Base-by-base conservation (phyloP, 2,329 filamentous ascomycete genomes). In the Alternaria alternata region DNA sequence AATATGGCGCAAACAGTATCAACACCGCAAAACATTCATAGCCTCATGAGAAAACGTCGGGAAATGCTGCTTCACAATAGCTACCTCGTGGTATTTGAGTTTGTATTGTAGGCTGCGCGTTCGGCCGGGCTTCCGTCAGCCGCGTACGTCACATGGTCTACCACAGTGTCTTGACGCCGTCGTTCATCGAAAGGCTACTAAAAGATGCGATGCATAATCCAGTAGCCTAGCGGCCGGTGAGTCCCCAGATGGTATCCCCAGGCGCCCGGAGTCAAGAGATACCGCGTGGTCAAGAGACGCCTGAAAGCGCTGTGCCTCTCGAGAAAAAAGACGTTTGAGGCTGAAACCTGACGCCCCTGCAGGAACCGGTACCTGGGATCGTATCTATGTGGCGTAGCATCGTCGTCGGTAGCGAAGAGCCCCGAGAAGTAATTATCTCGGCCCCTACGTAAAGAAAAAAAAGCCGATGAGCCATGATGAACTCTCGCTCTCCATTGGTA, bases 291-390 rank as follows among this genome's bases (percentile, higher is more conserved):
- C 34, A 43, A 24, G 26, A 24, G 20, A 32, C 16, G 54, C 22
- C 20, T 51, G 28, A 41, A 20, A n/a, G 38, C 16, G 36, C 22
- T 54, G 42, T 42, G 46, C 30, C 46, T 38, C 11, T 49, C 14
- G 14, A 38, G 24, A 48, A 46, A 38, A 48, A 46, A 60, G 38
- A 51, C 53, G 57, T 60, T 51, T 60, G 57, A 56, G 53, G 46
- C 53, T 60, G 57, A 60, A 60, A 60, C 57, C 34, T n/a, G n/a
- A 43, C 26, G 22, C 26, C 49, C 24, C 42, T 38, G 34, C 48
- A 51, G 48, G 32, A 28, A 26, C 22, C 48, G 34, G 36, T 28
- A 28, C 48, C 24, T 38, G 34, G n/a, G 36, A 51, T 16, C 34
- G 30, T 38, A 28, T 51, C 24, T 48, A n/a, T 26, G 41, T 26